These are phyloP conservation scores for Cladophialophora yegresii DNA, from an alignment of 2,329 filamentous ascomycete genomes.

Conservation along the genomic window DNA sequence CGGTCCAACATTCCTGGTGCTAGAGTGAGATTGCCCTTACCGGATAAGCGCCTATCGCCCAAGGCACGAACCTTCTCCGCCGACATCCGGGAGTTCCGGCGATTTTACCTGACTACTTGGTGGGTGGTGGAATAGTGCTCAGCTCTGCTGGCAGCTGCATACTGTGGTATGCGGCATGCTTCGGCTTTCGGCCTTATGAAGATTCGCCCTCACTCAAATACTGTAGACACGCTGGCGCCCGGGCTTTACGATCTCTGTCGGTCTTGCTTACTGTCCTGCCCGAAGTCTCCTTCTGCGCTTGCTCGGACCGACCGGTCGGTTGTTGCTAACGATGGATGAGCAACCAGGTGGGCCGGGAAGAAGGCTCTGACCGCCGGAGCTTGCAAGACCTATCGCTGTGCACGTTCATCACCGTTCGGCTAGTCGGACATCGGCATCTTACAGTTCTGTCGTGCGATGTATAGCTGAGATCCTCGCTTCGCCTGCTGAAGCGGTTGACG, in stretches of 20 bases:
- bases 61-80: background rate
- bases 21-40: background rate
- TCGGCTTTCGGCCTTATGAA: conserved; percentile 1
- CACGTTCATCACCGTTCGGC: background rate
- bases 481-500: background rate
- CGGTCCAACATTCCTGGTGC: background rate
- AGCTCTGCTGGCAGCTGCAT: background rate
- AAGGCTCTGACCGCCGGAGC: no score
- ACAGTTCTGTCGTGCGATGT: background rate
- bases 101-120: background rate
- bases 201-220: background rate
- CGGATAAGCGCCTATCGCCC: background rate
- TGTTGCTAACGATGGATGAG: background rate
- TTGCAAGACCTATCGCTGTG: background rate
- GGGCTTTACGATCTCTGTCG: background rate
- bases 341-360: background rate
- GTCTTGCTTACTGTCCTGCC: background rate
- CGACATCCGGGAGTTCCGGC: conserved; percentile 8
- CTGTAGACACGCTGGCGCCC: background rate
- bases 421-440: background rate
- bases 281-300: background rate
- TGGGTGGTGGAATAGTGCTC: background rate
- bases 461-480: background rate
- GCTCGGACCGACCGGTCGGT: background rate
- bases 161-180: conserved; percentile 3